A percentile compares a stretch with the other conserved stretches of the same genome.
These are phyloP conservation scores for Sideroxylon spinosum DNA, from an alignment of 179 eudicot genomes.

Conservation along the genomic window DNA sequence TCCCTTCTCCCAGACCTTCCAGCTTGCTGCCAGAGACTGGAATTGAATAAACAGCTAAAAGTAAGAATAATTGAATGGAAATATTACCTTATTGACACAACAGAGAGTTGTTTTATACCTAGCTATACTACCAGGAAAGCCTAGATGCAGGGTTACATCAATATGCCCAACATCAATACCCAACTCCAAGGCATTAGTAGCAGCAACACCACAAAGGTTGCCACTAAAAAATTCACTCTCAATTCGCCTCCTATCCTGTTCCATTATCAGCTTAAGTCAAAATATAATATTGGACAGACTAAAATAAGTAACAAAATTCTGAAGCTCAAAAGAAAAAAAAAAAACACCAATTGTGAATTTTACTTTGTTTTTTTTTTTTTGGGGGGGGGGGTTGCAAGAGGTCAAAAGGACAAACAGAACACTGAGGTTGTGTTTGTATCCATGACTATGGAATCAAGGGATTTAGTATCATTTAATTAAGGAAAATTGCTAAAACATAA, in stretches of 20 bases:
- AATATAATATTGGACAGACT: not conserved
- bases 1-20: conserved; percentile 97
- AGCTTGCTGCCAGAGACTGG: conserved; percentile 97
- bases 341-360: not conserved
- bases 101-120: conserved; percentile 44
- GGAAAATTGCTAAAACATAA: too few relatives aligned
- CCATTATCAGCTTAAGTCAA: conserved; percentile 21
- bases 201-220: conserved; percentile 79
- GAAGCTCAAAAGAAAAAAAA: not conserved
- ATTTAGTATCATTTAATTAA: too few relatives aligned
- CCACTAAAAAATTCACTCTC: conserved; percentile 78
- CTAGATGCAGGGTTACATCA: conserved; percentile 92
- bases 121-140: conserved; percentile 96
- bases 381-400: too few relatives aligned
- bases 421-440: too few relatives aligned
- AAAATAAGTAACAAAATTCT: conserved; percentile 4
- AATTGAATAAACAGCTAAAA: conserved; percentile 8
- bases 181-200: conserved; percentile 95
- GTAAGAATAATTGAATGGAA: conserved; percentile 6
- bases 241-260: conserved; percentile 86
- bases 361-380: not conserved
- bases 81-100: conserved; percentile 8
- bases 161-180: conserved; percentile 98
- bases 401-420: too few relatives aligned
- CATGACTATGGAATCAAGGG: too few relatives aligned